Conservation (phyloP, 352 stramenopile genomes). For the Phytophthora sp. region DNA sequence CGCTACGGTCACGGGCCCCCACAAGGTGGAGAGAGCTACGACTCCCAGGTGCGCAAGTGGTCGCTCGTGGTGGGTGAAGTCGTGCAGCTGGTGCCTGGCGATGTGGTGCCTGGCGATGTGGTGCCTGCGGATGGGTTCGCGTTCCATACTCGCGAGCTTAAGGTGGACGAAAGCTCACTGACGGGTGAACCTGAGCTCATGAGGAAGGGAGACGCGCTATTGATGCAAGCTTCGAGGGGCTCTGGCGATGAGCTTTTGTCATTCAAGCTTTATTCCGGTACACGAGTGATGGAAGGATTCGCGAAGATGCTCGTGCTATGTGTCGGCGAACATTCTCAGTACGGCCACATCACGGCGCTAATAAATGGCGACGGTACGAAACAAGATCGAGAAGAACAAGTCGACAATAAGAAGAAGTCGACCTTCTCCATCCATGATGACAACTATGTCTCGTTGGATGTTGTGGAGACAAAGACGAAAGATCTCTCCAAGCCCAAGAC, state of each 20-base stretch:
- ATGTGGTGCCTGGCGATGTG: conserved; percentile 89
- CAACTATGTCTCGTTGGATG: conserved; percentile 28
- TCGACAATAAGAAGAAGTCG: neutral
- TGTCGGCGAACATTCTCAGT: conserved; percentile 89
- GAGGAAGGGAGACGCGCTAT: conserved; percentile 63
- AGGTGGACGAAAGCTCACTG: conserved; percentile 87
- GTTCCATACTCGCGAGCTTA: conserved; percentile 76
- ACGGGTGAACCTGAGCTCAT: conserved; percentile 90
- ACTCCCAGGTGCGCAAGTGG: conserved; percentile 57
- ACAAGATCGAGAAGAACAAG: conserved; percentile 14
- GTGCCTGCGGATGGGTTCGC: conserved; percentile 87
- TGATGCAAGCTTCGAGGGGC: conserved; percentile 36
- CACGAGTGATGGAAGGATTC: conserved; percentile 88
- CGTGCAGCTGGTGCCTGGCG: conserved; percentile 70
- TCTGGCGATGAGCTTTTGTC: conserved; percentile 2
- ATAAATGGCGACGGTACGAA: conserved; percentile 46
- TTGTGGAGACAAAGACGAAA: conserved; percentile 13
- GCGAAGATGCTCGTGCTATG: conserved; percentile 91
- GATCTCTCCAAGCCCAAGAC: conserved; percentile 11
- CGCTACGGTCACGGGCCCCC: conserved; percentile 34
- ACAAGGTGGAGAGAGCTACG: conserved; percentile 5
- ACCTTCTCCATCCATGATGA: conserved; percentile 38
- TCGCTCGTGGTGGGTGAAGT: conserved; percentile 90
- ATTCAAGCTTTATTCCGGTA: conserved; percentile 81
- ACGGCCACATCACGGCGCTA: conserved; percentile 85